Evolutionary conservation across 495 filamentous ascomycete species (phyloP).

Genomic region (Aeminium ludgeri): DNA sequence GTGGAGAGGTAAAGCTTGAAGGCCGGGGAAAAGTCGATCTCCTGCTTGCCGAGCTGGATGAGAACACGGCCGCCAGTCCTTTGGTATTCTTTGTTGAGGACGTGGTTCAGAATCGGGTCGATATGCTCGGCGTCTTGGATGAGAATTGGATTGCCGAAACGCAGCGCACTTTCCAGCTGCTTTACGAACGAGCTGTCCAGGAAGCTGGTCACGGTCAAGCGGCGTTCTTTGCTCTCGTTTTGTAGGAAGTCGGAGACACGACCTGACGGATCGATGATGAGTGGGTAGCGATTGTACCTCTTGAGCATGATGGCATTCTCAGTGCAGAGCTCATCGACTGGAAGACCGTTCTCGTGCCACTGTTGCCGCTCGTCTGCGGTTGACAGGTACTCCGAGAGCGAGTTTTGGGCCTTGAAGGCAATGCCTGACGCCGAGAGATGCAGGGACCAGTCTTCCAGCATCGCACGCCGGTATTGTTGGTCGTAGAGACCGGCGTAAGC

Average conservation of each 20-base stretch:
- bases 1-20: slow-evolving; percentile 95
- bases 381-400: slow-evolving; percentile 89
- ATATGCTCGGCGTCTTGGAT: slow-evolving; percentile 97
- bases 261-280: slow-evolving; percentile 96
- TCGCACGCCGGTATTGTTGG: slow-evolving; percentile 89
- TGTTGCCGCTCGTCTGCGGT: slow-evolving; percentile 85
- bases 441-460: slow-evolving; percentile 93
- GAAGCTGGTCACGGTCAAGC: slow-evolving; percentile 94
- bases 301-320: slow-evolving; percentile 97
- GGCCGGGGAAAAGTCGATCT: slow-evolving; percentile 95
- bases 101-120: slow-evolving; percentile 93
- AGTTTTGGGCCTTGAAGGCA: slow-evolving; percentile 80
- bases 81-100: slow-evolving; percentile 98
- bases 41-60: slow-evolving; percentile 94
- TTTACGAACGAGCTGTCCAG: slow-evolving; percentile 96
- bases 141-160: slow-evolving; percentile 95
- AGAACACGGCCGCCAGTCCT: slow-evolving; percentile 97
- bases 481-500: slow-evolving; percentile 98
- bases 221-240: slow-evolving; percentile 79
- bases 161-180: slow-evolving; percentile 84
- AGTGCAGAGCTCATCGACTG: slow-evolving; percentile 97
- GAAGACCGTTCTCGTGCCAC: slow-evolving; percentile 89
- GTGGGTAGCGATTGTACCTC: slow-evolving; percentile 91
- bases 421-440: slow-evolving; percentile 84
- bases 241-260: slow-evolving; percentile 87